A percentile compares a stretch with the other conserved stretches of the same genome.
Conservation (phyloP, 345 rosid species). For the Carallia pectinifolia region DNA sequence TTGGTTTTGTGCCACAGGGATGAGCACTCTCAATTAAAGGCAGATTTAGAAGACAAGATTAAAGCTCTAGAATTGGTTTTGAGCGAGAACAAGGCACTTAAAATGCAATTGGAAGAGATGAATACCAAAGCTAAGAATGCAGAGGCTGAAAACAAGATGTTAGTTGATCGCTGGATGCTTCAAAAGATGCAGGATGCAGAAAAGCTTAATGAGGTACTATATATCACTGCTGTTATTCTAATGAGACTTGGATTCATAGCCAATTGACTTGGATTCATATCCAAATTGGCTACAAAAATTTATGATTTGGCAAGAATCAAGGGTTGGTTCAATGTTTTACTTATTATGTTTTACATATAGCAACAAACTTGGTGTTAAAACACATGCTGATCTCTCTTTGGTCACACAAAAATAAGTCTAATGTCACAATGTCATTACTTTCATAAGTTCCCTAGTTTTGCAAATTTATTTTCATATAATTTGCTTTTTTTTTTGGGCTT, state of each 20-base stretch:
- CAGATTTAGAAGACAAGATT: constrained; percentile 62
- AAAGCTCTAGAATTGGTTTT: constrained; percentile 59
- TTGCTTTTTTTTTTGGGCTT: not conserved
- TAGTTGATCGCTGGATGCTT: constrained; percentile 94
- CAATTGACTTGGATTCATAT: not conserved
- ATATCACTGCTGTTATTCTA: constrained; percentile 7
- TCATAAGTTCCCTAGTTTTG: not conserved
- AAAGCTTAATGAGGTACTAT: constrained; percentile 88
- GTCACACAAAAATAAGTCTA: no score
- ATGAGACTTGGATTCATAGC: not conserved
- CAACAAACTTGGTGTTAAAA: no score
- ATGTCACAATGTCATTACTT: not conserved
- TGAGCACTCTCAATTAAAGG: constrained; percentile 51
- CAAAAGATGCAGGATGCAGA: constrained; percentile 98
- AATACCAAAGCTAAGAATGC: constrained; percentile 65
- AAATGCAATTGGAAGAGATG: constrained; percentile 60
- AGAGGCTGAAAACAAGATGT: constrained; percentile 83
- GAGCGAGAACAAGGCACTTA: constrained; percentile 58
- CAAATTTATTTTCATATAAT: not conserved
- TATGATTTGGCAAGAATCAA: no score
- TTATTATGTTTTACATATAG: no score
- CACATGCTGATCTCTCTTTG: no score
- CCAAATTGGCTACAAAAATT: not conserved
- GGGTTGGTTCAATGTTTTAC: no score
- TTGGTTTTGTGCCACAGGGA: constrained; percentile 44